Evolutionary conservation across 495 filamentous ascomycete species (phyloP), one percentile per base, ranked within the genome.

Genomic region (Cercophora sp.): DNA sequence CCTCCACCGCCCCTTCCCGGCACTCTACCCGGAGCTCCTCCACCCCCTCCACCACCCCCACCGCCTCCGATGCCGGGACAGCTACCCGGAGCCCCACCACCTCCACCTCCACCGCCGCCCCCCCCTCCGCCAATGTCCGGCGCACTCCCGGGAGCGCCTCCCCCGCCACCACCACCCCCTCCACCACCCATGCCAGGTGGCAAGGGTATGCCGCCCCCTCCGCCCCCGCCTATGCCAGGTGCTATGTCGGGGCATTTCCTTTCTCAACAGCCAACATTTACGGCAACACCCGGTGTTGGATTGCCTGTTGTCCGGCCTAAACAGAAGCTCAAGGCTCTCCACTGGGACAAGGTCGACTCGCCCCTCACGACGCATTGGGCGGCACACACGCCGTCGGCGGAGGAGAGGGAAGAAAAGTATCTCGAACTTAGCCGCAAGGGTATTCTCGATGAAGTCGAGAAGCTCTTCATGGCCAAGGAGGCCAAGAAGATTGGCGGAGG

Each of bases 291-390:
- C 8, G 62, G 67, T 13, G 71, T 83, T 39, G 72, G 79, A 35
- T 74, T 89, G 62, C 81, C 89, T 24, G 86, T 88, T 57, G 88
- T 88, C 22, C 78, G 92, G 58, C 91, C 94, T 26, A 97, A 96
- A 79, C 96, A 94, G 84, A 98, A 97, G 72, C 87, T 98, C 62
- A 98, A 98, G 81, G 91, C 93, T 29, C 80, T 98, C 55, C 93
- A 98, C 74, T 98, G 93, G 93, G 93, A 98, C 65, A 98, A 98
- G 72, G 87, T 98, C 31, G 93, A 98, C 68, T 79, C 89, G 45
- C 88, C 90, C 13, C 85, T 95, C 64, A 89, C 92, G 31, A 97
- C 93, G 27, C 89, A 97, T 54, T 98, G 94, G 94, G 93, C 93
- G 32, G 73, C 82, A 13, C 89, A 96, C 66, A 82, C 87, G 22